phyloP scores from a whole-genome alignment of 129 eudicot species.

The Saussurea involucrata region DNA sequence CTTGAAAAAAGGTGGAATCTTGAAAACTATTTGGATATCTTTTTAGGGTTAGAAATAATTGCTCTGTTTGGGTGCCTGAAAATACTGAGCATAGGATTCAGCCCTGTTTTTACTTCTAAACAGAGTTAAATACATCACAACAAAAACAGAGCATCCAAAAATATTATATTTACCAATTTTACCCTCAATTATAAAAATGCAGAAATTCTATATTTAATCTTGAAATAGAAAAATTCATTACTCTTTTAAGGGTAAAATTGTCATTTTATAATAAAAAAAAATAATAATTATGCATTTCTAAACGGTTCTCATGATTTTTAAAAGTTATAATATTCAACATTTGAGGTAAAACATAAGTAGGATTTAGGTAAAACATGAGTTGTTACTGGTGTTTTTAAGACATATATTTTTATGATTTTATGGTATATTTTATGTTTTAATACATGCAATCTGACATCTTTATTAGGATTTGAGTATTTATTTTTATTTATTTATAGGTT shows the following conservation, averaged over 20 bases:
- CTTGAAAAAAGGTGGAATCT: constrained; percentile 39
- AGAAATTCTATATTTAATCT: too few species aligned
- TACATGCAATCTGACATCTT: not conserved
- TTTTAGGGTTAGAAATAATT: constrained; percentile 26
- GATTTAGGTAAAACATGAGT: not conserved
- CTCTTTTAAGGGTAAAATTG: too few species aligned
- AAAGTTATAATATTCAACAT: not conserved
- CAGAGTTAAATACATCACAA: constrained; percentile 24
- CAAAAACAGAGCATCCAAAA: constrained; percentile 6
- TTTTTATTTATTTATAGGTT: too few species aligned
- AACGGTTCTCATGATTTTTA: not conserved
- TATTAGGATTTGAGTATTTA: not conserved
- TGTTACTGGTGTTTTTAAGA: not conserved
- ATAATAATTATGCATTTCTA: not conserved
- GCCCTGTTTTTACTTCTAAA: constrained; percentile 36
- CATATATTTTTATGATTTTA: not conserved
- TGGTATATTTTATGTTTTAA: not conserved
- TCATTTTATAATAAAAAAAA: too few species aligned
- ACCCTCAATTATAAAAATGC: not conserved
- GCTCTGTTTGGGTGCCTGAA: constrained; percentile 35
- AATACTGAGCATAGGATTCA: constrained; percentile 32
- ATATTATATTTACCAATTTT: not conserved
- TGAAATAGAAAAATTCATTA: too few species aligned
- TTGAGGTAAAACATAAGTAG: not conserved
- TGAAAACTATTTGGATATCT: constrained; percentile 22